Evolutionary conservation across 1,139 yeast species (phyloP).

Genomic region (Protomyces pachydermus): DNA sequence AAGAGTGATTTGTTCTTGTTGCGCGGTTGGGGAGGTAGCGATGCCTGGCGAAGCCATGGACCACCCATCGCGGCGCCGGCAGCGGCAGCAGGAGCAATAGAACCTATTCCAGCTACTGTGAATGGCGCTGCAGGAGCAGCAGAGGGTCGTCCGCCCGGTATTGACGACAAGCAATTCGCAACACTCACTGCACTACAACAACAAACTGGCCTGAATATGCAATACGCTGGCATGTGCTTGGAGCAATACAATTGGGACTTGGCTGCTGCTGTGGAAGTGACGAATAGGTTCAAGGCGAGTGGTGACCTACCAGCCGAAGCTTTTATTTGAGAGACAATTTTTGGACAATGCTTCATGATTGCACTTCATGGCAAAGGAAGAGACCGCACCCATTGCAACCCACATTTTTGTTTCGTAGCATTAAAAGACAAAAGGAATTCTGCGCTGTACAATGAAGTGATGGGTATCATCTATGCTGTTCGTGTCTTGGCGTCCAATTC

Average conservation of each 20-base stretch:
- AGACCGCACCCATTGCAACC: no score
- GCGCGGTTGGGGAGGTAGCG: slow-evolving; percentile 28
- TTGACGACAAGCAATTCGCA: slow-evolving; percentile 51
- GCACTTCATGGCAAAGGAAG: no score
- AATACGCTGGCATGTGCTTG: slow-evolving; percentile 76
- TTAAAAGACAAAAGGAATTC: neutral
- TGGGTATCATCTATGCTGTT: neutral
- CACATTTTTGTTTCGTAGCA: no score
- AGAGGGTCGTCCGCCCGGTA: slow-evolving; percentile 9
- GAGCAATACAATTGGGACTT: slow-evolving; percentile 87
- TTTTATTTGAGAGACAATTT: slow-evolving; percentile 5
- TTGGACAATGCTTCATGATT: neutral
- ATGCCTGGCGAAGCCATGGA: slow-evolving; percentile 21
- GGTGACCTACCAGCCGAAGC: slow-evolving; percentile 29
- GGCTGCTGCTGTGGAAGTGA: slow-evolving; percentile 63
- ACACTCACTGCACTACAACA: slow-evolving; percentile 59
- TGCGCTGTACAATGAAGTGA: neutral
- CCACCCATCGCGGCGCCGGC: neutral
- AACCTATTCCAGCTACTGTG: neutral
- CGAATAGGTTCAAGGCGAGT: slow-evolving; percentile 42
- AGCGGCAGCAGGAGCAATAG: neutral
- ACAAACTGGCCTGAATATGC: slow-evolving; percentile 71
- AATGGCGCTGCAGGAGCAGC: slow-evolving; percentile 28
- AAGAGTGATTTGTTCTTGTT: slow-evolving; percentile 26
- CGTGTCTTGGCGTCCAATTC: slow-evolving; percentile 3